These are phyloP conservation scores for Irpex sp. DNA, from an alignment of 1,284 basidiomycete genomes.

Conservation along the genomic window DNA sequence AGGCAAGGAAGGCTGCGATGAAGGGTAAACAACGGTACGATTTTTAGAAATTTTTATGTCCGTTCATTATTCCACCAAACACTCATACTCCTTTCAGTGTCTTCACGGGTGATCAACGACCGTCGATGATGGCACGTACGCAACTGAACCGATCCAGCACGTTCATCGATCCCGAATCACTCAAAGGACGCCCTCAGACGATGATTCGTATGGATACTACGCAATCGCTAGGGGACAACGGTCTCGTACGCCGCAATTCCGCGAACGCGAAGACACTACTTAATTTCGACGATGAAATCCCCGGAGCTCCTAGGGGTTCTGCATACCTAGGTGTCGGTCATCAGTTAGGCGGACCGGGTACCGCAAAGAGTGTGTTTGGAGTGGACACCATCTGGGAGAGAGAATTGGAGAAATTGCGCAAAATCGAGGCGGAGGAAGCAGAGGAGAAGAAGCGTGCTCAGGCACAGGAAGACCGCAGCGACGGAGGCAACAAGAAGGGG, in stretches of 20 bases:
- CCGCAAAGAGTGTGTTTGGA: conserved; percentile 74
- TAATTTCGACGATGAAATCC: conserved; percentile 51
- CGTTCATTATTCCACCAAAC: neutral
- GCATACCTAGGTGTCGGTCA: conserved; percentile 11
- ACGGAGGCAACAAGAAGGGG: conserved; percentile 40
- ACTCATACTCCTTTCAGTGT: conserved; percentile 39
- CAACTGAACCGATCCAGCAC: conserved; percentile 54
- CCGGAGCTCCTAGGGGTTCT: conserved; percentile 20
- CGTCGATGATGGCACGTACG: conserved; percentile 79
- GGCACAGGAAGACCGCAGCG: conserved; percentile 33
- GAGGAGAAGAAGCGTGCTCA: conserved; percentile 44
- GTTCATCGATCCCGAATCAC: conserved; percentile 65
- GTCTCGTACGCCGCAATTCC: conserved; percentile 45
- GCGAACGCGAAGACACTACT: conserved; percentile 53
- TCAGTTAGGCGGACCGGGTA: conserved; percentile 25
- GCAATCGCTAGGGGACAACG: conserved; percentile 23
- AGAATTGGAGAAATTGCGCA: conserved; percentile 69
- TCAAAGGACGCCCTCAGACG: conserved; percentile 46
- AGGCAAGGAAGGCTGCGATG: conserved; percentile 71
- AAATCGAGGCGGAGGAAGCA: conserved; percentile 65
- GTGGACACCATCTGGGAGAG: conserved; percentile 80
- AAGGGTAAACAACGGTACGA: conserved; percentile 67
- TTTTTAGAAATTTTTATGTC: conserved; percentile 9
- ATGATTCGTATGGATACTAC: conserved; percentile 42
- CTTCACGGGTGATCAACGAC: conserved; percentile 72